These are phyloP conservation scores for Nitzschia sp. DNA, from an alignment of 108 stramenopile species.

Conservation along the genomic window DNA sequence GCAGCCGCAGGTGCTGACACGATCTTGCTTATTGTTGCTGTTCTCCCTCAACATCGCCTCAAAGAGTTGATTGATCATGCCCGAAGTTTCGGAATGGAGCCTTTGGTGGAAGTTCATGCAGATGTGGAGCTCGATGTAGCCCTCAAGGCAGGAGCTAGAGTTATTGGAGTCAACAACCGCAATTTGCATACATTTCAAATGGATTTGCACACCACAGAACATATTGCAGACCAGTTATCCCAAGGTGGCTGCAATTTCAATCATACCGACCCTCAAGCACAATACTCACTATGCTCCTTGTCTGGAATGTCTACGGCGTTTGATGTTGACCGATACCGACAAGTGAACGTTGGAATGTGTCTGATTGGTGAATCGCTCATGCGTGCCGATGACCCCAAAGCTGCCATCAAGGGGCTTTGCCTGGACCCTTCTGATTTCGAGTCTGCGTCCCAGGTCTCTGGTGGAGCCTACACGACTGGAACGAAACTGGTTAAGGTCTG, in stretches of 20 bases:
- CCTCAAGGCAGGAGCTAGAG: conserved; percentile 81
- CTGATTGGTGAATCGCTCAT: conserved; percentile 98
- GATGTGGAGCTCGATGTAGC: conserved; percentile 89
- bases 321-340: conserved; percentile 86
- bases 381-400: conserved; percentile 83
- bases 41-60: conserved; percentile 68
- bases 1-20: conserved; percentile 93
- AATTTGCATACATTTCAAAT: conserved; percentile 97
- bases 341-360: conserved; percentile 85
- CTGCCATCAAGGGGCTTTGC: conserved; percentile 81
- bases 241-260: conserved; percentile 52
- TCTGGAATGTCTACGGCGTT: conserved; percentile 86
- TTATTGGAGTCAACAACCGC: conserved; percentile 98
- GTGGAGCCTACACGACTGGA: conserved; percentile 81
- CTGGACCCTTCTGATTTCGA: conserved; percentile 79
- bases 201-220: conserved; percentile 88
- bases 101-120: conserved; percentile 95
- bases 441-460: conserved; percentile 18
- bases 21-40: conserved; percentile 92
- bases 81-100: conserved; percentile 88
- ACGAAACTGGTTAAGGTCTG: conserved; percentile 91
- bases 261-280: conserved; percentile 38
- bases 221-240: conserved; percentile 60
- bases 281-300: conserved; percentile 69
- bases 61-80: conserved; percentile 72